Conservation (phyloP, 2,329 filamentous ascomycete genomes). For the Colletotrichum viniferum region DNA sequence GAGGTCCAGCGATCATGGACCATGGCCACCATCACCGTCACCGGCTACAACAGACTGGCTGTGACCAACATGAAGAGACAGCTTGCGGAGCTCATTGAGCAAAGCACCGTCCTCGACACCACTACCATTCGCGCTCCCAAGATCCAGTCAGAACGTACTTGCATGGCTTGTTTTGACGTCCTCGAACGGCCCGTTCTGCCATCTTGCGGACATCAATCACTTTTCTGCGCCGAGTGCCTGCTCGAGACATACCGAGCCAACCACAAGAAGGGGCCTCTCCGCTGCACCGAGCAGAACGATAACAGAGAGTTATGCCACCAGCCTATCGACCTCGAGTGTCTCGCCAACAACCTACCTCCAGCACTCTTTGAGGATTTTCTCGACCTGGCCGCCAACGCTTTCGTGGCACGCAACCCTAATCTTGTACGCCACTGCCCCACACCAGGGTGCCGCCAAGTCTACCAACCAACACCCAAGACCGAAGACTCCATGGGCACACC, state of each 20-base stretch:
- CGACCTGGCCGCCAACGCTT: background rate
- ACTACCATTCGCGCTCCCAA: background rate
- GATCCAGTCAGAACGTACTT: background rate
- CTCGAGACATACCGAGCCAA: background rate
- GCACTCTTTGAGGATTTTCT: background rate
- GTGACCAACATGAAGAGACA: background rate
- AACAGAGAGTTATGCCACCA: background rate
- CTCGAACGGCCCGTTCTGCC: background rate
- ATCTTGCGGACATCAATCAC: background rate
- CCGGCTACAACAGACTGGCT: accelerated
- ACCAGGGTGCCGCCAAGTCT: background rate
- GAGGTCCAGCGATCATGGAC: background rate
- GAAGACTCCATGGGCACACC: background rate
- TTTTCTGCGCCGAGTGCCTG: background rate
- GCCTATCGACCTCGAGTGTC: background rate
- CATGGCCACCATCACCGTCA: accelerated
- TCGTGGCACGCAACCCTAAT: background rate
- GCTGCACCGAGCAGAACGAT: background rate
- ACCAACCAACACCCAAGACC: background rate
- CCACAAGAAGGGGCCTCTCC: background rate
- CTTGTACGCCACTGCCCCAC: background rate
- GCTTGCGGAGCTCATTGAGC: background rate
- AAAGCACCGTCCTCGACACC: background rate
- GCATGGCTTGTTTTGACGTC: background rate
- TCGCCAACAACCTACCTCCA: background rate